Conservation (phyloP, 108 stramenopile species). For the Discostella pseudostelligera region DNA sequence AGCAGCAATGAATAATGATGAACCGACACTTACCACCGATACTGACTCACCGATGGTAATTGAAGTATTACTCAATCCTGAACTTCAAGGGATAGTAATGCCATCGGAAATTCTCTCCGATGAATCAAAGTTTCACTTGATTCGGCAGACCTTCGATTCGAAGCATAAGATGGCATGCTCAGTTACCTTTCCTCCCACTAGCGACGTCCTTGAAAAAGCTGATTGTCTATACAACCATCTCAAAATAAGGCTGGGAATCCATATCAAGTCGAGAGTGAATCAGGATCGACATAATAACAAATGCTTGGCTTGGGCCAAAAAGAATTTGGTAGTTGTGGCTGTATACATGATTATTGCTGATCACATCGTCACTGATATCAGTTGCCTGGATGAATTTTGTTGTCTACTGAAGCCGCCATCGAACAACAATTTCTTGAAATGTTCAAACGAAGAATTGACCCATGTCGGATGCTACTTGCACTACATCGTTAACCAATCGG, state of each 20-base stretch:
- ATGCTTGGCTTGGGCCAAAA: constrained; percentile 3
- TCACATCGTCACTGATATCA: constrained; percentile 2
- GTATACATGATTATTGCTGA: not conserved
- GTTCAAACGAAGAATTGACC: not conserved
- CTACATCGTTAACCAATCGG: not conserved
- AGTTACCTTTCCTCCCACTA: not conserved
- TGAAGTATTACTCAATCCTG: not conserved
- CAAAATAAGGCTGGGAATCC: not conserved
- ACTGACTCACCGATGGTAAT: not conserved
- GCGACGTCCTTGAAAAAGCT: constrained; percentile 3
- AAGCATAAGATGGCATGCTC: not conserved
- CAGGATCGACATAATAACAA: not conserved
- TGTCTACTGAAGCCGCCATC: constrained; percentile 4
- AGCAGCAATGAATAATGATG: not conserved
- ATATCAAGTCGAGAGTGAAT: not conserved
- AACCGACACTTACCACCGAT: not conserved
- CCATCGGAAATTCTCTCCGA: not conserved
- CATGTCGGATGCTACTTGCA: constrained; percentile 8
- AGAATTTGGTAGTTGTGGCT: constrained; percentile 7
- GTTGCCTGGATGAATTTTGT: not conserved
- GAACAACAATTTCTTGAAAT: constrained; percentile 1
- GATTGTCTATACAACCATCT: constrained; percentile 11
- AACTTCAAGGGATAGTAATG: not conserved
- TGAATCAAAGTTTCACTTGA: not conserved
- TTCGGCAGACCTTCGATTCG: not conserved